Evolutionary conservation across 805 yeast genomes (phyloP), one percentile per base, ranked within the genome.

Genomic region (Metschnikowia lachancei): DNA sequence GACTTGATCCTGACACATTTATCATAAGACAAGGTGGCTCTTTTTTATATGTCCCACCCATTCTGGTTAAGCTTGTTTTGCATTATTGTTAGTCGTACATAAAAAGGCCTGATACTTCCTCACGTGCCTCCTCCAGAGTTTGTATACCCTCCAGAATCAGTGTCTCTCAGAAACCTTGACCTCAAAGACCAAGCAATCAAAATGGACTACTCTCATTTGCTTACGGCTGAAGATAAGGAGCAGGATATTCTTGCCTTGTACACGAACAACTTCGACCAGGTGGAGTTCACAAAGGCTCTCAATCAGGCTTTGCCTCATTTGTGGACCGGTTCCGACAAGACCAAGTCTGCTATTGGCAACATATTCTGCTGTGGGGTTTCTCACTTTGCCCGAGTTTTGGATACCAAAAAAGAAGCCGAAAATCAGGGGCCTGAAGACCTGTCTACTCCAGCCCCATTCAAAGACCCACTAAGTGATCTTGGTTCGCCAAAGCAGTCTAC

Each of bases 181-280:
- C 24, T 22, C 24, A 22, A 22, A 22, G 4, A 4, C 19, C 17
- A n/a, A 33, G 19, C 26, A 19, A 16, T 5, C 18, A 19, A 32
- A 32, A 45, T 45, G 48, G 44, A 45, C 37, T 45, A 39, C 22
- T 6, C 48, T 4, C 44, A 40, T 12, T 12, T 36, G n/a, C 35
- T 45, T 31, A 26, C 40, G 8, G 13, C 16, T 7, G 44, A 36
- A 17, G 48, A 43, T 31, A 14, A n/a, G 19, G 39, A 39, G 9
- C n/a, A 19, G 13, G 48, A 45, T 18, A 30, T 45, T 12, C 37
- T 35, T 9, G 32, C 41, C 7, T n/a, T 34, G 6, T 45, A 34
- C 17, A 18, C 39, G n/a, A 14, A 9, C 4, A 17, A 11, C 9
- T 19, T 39, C 12, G 29, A 45, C 18, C 14, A 12, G 13, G 20